A percentile compares a stretch with the other conserved stretches of the same genome.
These are phyloP conservation scores for Leptographium radiaticola DNA, from an alignment of 2,329 filamentous ascomycete species.

Conservation along the genomic window DNA sequence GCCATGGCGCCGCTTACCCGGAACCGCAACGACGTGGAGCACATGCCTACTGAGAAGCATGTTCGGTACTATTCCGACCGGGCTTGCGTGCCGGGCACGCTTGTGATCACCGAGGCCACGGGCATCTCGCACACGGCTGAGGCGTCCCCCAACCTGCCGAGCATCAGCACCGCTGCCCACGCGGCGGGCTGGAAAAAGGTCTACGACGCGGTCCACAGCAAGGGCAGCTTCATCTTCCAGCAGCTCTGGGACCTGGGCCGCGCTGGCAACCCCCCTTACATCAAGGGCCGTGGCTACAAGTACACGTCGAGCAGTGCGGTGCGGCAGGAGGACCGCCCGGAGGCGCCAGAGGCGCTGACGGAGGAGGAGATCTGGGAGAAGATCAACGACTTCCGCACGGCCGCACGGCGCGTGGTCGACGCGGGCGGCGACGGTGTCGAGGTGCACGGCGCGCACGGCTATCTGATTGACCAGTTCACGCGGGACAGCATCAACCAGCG, in stretches of 20 bases:
- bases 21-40: slow-evolving; percentile 29
- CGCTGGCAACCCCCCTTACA: slow-evolving; percentile 21
- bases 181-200: slow-evolving; percentile 45
- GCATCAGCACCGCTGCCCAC: slow-evolving; percentile 42
- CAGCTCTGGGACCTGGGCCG: slow-evolving; percentile 41
- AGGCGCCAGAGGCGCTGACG: slow-evolving; percentile 46
- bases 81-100: slow-evolving; percentile 24
- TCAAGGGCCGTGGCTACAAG: slow-evolving; percentile 17
- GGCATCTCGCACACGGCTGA: slow-evolving; percentile 22
- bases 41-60: slow-evolving; percentile 16
- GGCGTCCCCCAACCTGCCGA: slow-evolving; percentile 35
- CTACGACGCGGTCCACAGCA: slow-evolving; percentile 47
- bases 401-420: slow-evolving; percentile 39
- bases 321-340: slow-evolving; percentile 26
- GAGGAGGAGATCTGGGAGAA: slow-evolving; percentile 50
- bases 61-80: slow-evolving; percentile 31
- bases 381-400: slow-evolving; percentile 45
- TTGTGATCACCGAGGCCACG: slow-evolving; percentile 34
- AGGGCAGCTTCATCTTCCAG: slow-evolving; percentile 45
- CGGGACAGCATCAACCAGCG: slow-evolving; percentile 56
- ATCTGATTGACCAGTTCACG: slow-evolving; percentile 59
- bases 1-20: slow-evolving; percentile 29
- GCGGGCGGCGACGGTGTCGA: slow-evolving; percentile 57
- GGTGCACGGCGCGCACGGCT: slow-evolving; percentile 70
- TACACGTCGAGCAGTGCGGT: slow-evolving; percentile 27